Base-by-base conservation (phyloP, 2,329 filamentous ascomycete species). In the Chaetomium sp. region DNA sequence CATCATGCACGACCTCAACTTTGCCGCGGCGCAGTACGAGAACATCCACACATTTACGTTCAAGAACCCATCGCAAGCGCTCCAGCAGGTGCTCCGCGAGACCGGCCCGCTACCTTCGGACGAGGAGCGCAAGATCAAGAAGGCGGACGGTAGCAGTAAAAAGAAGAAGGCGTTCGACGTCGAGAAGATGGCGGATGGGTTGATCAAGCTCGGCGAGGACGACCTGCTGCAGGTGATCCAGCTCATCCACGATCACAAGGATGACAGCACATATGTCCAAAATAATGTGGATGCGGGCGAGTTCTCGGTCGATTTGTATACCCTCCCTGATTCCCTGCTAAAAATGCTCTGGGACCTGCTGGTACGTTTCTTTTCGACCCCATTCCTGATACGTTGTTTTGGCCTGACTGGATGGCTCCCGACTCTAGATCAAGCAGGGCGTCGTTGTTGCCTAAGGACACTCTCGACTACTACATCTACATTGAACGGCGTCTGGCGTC, bases 221-320 rank as follows among this genome's bases (percentile, higher is more conserved):
- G 92, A 97, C 67, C 76, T 99, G 43, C 78, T 99, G 59, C 89
- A 94, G 64, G 90, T 97, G 32, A 95, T 99, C 59, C 92, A 97
- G 75, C 87, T 99, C 82, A 92, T 99, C 60, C 94, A 97, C 71
- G 94, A 99, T 74, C 89, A 96, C 75, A 97, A 97, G 79, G 86
- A 84, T 1, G 83, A 89, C 5, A 91, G 96, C 61, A 96, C 92
- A 1, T 97, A 96, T 74, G 95, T 92, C 49, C 91, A 95, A 76
- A 97, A 96, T 66, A 95, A 99, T 72, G 83, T 96, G 56, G 94
- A 99, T 67, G 91, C 91, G 68, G 94, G 94, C 67, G 94, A 99
- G 74, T 99, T 99, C 76, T 94, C 96, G 59, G 92, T 99, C 64
- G 94, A 99, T 68, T 80, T 99, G 56, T 97, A 96, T 75, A 97